Percentiles rank a stretch among this genome's conserved stretches.
These are phyloP conservation scores for Pleoardoris graminearum DNA, from an alignment of 2,329 filamentous ascomycete species.

Conservation along the genomic window DNA sequence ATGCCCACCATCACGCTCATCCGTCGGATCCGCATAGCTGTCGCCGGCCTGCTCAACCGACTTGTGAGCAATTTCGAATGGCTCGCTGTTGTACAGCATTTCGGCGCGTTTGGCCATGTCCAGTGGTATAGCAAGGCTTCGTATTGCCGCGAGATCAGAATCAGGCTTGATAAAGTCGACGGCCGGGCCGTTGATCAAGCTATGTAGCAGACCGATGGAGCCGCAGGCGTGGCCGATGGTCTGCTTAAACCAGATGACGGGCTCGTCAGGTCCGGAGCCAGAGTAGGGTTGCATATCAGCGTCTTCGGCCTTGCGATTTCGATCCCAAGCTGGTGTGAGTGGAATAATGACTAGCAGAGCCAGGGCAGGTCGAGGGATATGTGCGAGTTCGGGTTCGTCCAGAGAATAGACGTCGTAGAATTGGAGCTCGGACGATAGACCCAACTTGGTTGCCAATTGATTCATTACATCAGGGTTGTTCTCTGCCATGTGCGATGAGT, in stretches of 20 bases:
- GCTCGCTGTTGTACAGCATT: constrained; percentile 72
- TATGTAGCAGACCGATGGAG: constrained; percentile 57
- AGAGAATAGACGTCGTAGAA: constrained; percentile 58
- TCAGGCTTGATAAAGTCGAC: constrained; percentile 45
- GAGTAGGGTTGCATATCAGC: constrained; percentile 46
- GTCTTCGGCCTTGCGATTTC: constrained; percentile 45
- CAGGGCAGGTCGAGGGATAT: constrained; percentile 54
- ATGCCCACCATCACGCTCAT: constrained; percentile 75
- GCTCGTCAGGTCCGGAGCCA: constrained; percentile 51
- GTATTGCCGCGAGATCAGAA: constrained; percentile 48
- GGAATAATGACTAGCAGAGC: constrained; percentile 57
- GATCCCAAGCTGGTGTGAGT: constrained; percentile 40
- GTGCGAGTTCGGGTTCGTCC: constrained; percentile 50
- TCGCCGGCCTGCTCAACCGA: constrained; percentile 75
- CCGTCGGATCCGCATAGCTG: constrained; percentile 71
- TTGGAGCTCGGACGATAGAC: constrained; percentile 48
- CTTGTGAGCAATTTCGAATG: constrained; percentile 74
- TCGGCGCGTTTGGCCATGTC: constrained; percentile 65
- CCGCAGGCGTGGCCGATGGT: constrained; percentile 61
- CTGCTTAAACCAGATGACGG: constrained; percentile 60
- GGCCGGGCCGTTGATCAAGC: constrained; percentile 52
- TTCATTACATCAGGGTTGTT: constrained; percentile 59
- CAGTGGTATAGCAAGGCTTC: constrained; percentile 65
- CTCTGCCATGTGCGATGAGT: constrained; percentile 38
- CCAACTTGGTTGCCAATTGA: constrained; percentile 51